These are phyloP conservation scores for Viridothelium virens DNA, from an alignment of 495 filamentous ascomycete genomes.

Conservation along the genomic window DNA sequence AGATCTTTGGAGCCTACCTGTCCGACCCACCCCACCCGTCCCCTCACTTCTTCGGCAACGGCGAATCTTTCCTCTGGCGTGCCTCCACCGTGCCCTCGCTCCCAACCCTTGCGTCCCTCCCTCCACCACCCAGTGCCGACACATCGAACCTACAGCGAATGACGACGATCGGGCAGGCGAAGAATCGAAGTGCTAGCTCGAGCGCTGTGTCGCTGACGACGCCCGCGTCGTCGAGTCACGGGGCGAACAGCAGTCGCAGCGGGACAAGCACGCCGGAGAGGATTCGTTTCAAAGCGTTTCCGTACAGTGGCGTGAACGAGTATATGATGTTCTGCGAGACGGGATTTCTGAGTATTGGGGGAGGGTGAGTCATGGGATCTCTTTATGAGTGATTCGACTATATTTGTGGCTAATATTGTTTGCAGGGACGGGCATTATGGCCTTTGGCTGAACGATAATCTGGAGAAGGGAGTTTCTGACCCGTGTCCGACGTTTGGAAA, in stretches of 20 bases:
- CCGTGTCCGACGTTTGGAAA: slow-evolving; percentile 88
- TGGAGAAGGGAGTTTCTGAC: slow-evolving; percentile 77
- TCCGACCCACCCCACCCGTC: slow-evolving; percentile 73
- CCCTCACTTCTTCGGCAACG: slow-evolving; percentile 87
- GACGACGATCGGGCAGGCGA: slow-evolving; percentile 52
- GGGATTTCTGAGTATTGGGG: slow-evolving; percentile 76
- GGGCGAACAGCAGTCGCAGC: slow-evolving; percentile 27
- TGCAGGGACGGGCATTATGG: slow-evolving; percentile 78
- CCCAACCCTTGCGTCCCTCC: slow-evolving; percentile 46
- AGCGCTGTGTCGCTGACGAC: slow-evolving; percentile 10
- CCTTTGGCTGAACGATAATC: slow-evolving; percentile 82
- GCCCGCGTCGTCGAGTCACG: slow-evolving; percentile 10
- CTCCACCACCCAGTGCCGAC: slow-evolving; percentile 68
- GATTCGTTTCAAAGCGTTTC: slow-evolving; percentile 93
- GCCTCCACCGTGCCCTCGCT: slow-evolving; percentile 53
- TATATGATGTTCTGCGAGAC: slow-evolving; percentile 91
- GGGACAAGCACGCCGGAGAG: slow-evolving; percentile 47
- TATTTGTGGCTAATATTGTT: slow-evolving; percentile 6
- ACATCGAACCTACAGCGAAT: slow-evolving; percentile 62
- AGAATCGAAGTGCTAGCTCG: slow-evolving; percentile 13
- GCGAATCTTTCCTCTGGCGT: slow-evolving; percentile 97
- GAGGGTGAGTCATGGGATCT: slow-evolving; percentile 48
- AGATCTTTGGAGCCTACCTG: slow-evolving; percentile 91
- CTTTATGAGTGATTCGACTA: neutral
- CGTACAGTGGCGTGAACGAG: slow-evolving; percentile 91